Percentiles rank a stretch among this genome's conserved stretches.
Evolutionary conservation across 2,329 filamentous ascomycete genomes (phyloP).

Genomic region (Alternaria gaisen): DNA sequence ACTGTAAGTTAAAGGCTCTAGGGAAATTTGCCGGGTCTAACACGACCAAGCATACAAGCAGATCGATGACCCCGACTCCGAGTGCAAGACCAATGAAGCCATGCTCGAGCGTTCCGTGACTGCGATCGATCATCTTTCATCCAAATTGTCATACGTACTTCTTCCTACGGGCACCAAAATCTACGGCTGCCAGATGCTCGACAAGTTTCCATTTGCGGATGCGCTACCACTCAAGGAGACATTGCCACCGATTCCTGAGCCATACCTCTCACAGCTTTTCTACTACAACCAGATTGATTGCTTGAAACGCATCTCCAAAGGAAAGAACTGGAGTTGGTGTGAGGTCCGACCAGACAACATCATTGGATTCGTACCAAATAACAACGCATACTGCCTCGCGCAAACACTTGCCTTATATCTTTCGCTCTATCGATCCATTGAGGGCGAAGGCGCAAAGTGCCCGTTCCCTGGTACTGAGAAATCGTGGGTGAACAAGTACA

Average conservation of each 20-base stretch:
- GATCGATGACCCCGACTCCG: conserved; percentile 34
- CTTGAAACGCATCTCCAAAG: conserved; percentile 47
- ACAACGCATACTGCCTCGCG: conserved; percentile 52
- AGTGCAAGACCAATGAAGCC: conserved; percentile 48
- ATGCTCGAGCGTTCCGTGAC: conserved; percentile 52
- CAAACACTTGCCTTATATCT: conserved; percentile 52
- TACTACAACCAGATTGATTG: conserved; percentile 56
- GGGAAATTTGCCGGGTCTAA: neutral
- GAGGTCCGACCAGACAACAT: conserved; percentile 55
- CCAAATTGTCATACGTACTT: conserved; percentile 40
- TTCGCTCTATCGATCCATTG: conserved; percentile 47
- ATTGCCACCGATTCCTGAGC: conserved; percentile 46
- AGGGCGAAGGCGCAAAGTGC: conserved; percentile 51
- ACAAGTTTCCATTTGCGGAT: conserved; percentile 48
- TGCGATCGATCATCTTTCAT: conserved; percentile 40
- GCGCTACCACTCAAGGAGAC: conserved; percentile 42
- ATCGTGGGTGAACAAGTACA: conserved; percentile 52
- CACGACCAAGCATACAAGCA: conserved; percentile 41
- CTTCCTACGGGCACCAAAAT: conserved; percentile 52
- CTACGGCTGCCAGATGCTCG: conserved; percentile 51
- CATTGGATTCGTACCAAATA: conserved; percentile 54
- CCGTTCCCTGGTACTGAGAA: conserved; percentile 52
- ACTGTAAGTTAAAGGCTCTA: conserved; percentile 30
- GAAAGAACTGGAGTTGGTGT: conserved; percentile 53
- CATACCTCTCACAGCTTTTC: conserved; percentile 50